A percentile compares a stretch with the other conserved stretches of the same genome.
Evolutionary conservation across 139 green algal species (phyloP).

Genomic region (Haematococcus lacustris): DNA sequence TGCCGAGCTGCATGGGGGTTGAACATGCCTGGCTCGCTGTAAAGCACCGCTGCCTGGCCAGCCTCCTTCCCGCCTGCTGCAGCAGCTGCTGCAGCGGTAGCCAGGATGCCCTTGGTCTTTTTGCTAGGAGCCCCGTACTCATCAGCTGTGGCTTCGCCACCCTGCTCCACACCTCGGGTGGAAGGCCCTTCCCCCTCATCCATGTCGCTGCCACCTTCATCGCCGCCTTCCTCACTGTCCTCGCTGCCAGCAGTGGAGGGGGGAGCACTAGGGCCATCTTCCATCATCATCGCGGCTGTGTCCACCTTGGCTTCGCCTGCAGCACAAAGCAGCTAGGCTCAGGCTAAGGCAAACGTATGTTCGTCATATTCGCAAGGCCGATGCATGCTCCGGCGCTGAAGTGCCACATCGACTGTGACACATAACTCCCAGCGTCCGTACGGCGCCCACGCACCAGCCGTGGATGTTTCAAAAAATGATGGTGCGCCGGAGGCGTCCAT

Average conservation of each 20-base stretch:
- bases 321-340: not conserved
- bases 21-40: slow-evolving; percentile 68
- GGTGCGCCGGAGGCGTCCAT: slow-evolving; percentile 30
- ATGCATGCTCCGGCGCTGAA: not conserved
- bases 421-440: slow-evolving; percentile 30
- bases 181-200: not conserved
- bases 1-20: slow-evolving; percentile 64
- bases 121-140: slow-evolving; percentile 12
- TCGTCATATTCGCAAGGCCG: not conserved
- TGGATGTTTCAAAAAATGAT: slow-evolving; percentile 49
- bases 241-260: not conserved
- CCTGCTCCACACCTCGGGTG: not conserved
- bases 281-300: slow-evolving; percentile 9
- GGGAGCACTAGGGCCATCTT: not conserved
- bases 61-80: not conserved
- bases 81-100: no score
- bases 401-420: not conserved
- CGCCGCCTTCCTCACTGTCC: slow-evolving; percentile 1
- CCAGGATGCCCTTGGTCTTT: not conserved
- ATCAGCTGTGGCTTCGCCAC: slow-evolving; percentile 5
- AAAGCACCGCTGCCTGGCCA: slow-evolving; percentile 57
- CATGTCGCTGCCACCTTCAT: not conserved
- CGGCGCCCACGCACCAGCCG: slow-evolving; percentile 25
- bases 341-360: not conserved
- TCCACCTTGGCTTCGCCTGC: slow-evolving; percentile 11